Base-by-base conservation (phyloP, 176 grass and related monocot genomes). In the Hordeum marinum region DNA sequence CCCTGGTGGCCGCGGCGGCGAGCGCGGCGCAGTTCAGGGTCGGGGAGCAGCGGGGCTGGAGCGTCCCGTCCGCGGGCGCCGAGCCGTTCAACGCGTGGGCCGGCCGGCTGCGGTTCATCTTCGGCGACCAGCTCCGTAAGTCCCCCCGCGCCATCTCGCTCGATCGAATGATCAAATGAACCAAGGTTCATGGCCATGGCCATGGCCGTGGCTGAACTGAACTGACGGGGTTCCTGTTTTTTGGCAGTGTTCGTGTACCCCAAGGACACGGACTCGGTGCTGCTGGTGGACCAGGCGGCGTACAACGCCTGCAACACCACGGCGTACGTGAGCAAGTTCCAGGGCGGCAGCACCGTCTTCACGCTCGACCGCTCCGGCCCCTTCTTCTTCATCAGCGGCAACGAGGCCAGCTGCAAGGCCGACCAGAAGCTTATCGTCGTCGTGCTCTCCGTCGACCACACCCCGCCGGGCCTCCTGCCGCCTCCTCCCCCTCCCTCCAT, bases 351-450 rank as follows among this genome's bases (percentile, higher is more conserved):
- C 87, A 93, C 90, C 0, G 85, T 90, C 0, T 86, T 93, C 89
- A 87, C 89, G 39, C 34, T 94, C 43, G 55, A 90, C 85, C 89
- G 79, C 23, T 93, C 95, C 5, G 95, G 95, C 0, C 34, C 76
- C 0, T 94, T 91, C 87, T 98, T 91, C 82, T 98, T 98, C 95
- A 83, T 98, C 82, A 98, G 92, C 40, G 92, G 89, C 42, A 82
- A 82, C 84, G 69, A 90, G 31, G 61, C 55, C 46, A 90, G 52
- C 88, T 98, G 92, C 80, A n/a, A 87, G 1, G 90, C 82, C 46
- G 86, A 91, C 45, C 70, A 97, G 84, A 94, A 86, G 25, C 70
- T 98, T 75, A 17, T 90, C 37, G 76, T 94, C 58, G 34, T 90
- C 65, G 90, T 98, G 29, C 80, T 98, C 71, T 8, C 41, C 82